Percentiles rank a stretch among this genome's conserved stretches.
phyloP scores from a whole-genome alignment of 75 land plant species.

The Pinus tabuliformis region DNA sequence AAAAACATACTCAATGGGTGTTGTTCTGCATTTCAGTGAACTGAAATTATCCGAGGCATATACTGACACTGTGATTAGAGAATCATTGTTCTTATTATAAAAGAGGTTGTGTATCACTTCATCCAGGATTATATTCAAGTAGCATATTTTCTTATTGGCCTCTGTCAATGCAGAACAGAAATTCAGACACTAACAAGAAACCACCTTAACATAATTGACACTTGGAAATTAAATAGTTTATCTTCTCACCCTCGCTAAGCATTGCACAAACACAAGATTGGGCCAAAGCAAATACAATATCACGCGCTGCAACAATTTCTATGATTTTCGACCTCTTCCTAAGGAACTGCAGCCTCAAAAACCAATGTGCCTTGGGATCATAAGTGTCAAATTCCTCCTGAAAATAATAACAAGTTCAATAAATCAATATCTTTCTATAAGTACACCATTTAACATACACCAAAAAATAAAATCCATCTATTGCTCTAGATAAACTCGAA shows the following conservation, averaged over 20 bases:
- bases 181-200: too few relatives aligned
- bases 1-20: constrained; percentile 76
- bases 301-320: constrained; percentile 79
- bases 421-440: too few relatives aligned
- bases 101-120: constrained; percentile 97
- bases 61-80: constrained; percentile 96
- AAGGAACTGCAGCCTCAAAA: constrained; percentile 65
- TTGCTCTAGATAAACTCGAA: too few relatives aligned
- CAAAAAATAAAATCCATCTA: neutral
- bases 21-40: constrained; percentile 21
- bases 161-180: neutral
- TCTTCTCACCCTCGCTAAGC: constrained; percentile 53
- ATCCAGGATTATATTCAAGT: constrained; percentile 85
- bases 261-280: constrained; percentile 98
- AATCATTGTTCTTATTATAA: constrained; percentile 96
- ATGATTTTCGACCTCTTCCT: constrained; percentile 37
- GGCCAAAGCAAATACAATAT: constrained; percentile 88
- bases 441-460: too few relatives aligned
- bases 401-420: neutral
- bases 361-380: constrained; percentile 68
- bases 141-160: constrained; percentile 89
- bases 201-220: too few relatives aligned
- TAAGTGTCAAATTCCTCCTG: constrained; percentile 98
- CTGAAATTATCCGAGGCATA: constrained; percentile 97
- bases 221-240: too few relatives aligned